Percentiles rank a stretch among this genome's conserved stretches.
These are phyloP conservation scores for Euphrasia confusa DNA, from an alignment of 257 asterid genomes.

Conservation along the genomic window DNA sequence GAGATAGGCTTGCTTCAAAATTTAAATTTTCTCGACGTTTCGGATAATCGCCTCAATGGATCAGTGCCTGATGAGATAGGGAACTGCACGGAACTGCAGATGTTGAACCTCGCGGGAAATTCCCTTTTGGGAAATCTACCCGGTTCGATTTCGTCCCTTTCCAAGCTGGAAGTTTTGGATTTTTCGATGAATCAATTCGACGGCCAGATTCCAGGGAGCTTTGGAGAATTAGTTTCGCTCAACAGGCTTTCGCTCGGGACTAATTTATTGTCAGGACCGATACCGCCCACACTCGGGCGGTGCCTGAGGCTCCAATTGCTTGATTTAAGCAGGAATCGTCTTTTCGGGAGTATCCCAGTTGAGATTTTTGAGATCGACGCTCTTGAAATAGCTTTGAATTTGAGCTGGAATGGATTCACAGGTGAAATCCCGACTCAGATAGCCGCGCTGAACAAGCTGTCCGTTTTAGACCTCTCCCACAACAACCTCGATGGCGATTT, in stretches of 20 bases:
- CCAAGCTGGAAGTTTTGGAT: constrained; percentile 53
- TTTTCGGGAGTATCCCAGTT: constrained; percentile 50
- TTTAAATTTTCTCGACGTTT: constrained; percentile 73
- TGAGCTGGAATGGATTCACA: constrained; percentile 63
- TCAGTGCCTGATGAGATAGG: constrained; percentile 59
- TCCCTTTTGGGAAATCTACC: constrained; percentile 49
- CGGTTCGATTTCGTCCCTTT: constrained; percentile 45
- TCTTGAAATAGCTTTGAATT: constrained; percentile 65
- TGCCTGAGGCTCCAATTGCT: constrained; percentile 63
- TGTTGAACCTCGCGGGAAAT: constrained; percentile 63
- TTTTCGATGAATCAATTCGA: constrained; percentile 50
- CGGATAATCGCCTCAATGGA: constrained; percentile 50
- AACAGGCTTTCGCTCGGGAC: constrained; percentile 49
- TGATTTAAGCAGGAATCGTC: constrained; percentile 58
- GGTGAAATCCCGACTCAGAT: constrained; percentile 67
- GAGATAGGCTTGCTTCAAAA: constrained; percentile 45
- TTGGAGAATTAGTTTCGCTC: constrained; percentile 46
- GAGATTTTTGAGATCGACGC: constrained; percentile 52
- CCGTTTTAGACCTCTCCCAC: constrained; percentile 62
- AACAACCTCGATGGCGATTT: constrained; percentile 65
- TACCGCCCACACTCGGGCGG: constrained; percentile 53
- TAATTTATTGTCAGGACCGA: constrained; percentile 51
- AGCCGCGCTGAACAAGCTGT: constrained; percentile 50
- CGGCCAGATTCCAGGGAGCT: constrained; percentile 52
- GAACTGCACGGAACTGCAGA: constrained; percentile 53